Conservation (phyloP, 805 yeast species). For the Candida qinlingensis region DNA sequence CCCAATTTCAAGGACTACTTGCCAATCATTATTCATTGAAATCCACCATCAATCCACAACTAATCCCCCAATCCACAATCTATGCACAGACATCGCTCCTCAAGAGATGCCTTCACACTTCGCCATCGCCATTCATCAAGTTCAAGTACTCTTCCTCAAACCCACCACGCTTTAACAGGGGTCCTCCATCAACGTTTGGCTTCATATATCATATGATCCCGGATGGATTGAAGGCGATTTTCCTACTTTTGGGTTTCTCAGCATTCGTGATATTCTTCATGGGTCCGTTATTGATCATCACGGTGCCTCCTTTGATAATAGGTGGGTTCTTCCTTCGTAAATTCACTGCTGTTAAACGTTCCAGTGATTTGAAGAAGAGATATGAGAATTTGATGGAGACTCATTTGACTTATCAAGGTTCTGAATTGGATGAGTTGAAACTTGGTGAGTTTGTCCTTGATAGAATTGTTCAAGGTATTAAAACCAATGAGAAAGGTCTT, state of each 20-base stretch:
- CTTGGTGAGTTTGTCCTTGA: conserved; percentile 11
- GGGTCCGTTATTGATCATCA: conserved; percentile 21
- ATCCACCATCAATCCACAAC: not conserved
- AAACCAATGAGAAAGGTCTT: conserved; percentile 15
- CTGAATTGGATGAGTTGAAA: conserved; percentile 11
- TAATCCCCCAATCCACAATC: not conserved
- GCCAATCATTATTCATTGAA: not conserved
- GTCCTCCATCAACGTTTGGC: conserved; percentile 11
- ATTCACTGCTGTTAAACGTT: conserved; percentile 8
- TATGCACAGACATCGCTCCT: not conserved
- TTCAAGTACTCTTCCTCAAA: not conserved
- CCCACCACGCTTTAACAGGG: conserved; percentile 15
- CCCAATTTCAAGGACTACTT: no score
- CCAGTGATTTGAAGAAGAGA: conserved; percentile 10
- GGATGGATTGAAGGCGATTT: conserved; percentile 8
- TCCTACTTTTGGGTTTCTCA: conserved; percentile 9
- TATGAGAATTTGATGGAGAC: conserved; percentile 14
- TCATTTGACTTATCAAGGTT: conserved; percentile 14
- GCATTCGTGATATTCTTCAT: conserved; percentile 13
- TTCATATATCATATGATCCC: conserved; percentile 10
- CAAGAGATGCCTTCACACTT: not conserved
- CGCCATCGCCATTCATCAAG: not conserved
- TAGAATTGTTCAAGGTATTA: conserved; percentile 17
- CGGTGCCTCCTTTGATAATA: conserved; percentile 20
- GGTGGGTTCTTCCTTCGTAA: conserved; percentile 16